phyloP scores from a whole-genome alignment of 2,329 filamentous ascomycete species.

The Lasiodiplodia hormozganensis region DNA sequence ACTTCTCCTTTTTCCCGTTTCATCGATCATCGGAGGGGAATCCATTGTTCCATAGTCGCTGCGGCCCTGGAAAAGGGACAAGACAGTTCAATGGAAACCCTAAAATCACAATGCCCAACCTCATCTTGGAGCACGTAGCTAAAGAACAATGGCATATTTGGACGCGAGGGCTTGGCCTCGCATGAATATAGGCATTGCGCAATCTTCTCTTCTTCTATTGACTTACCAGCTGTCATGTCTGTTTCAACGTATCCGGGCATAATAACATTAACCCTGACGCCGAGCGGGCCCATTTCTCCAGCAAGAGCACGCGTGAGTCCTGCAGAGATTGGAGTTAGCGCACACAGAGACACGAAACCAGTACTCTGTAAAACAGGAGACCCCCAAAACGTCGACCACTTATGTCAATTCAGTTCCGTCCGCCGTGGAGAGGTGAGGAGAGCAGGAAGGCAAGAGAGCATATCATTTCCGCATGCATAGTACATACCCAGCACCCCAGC shows the following conservation, averaged over 20 bases:
- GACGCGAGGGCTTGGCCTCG: no score
- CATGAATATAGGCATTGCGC: neutral
- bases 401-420: no score
- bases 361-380: neutral
- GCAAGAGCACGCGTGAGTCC: constrained; percentile 73
- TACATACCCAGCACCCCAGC: constrained; percentile 73
- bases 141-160: neutral
- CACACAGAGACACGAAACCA: neutral
- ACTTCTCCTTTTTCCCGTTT: neutral
- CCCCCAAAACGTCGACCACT: neutral
- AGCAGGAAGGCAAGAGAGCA: neutral
- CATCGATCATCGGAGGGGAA: neutral
- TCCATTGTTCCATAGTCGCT: neutral
- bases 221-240: constrained; percentile 75
- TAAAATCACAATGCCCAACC: neutral
- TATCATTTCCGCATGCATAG: constrained; percentile 32
- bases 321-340: constrained; percentile 40
- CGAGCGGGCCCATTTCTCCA: constrained; percentile 64
- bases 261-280: constrained; percentile 79
- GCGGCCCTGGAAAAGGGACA: neutral
- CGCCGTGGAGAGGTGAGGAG: no score
- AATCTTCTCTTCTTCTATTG: neutral
- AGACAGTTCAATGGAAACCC: neutral
- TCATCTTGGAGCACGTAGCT: neutral
- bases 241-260: constrained; percentile 85